phyloP scores from a whole-genome alignment of 768 basidiomycete species.

The Coprinopsis sp. region DNA sequence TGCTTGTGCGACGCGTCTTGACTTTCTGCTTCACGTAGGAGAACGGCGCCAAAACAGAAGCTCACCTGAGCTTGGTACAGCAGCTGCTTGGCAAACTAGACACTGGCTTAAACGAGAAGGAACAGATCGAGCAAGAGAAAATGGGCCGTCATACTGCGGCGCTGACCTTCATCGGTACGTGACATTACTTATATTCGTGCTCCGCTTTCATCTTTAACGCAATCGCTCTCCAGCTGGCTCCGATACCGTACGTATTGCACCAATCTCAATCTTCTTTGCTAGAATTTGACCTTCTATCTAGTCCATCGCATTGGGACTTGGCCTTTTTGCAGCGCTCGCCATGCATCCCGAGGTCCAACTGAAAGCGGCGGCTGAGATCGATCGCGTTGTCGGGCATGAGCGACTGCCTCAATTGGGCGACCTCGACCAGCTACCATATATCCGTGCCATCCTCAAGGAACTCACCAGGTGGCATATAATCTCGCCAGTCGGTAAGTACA shows the following conservation, averaged over 20 bases:
- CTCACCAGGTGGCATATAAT: constrained; percentile 13
- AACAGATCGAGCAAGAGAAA: constrained; percentile 13
- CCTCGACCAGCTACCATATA: constrained; percentile 15
- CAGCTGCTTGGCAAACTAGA: not conserved
- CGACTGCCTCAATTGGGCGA: constrained; percentile 20
- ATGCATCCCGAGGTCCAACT: constrained; percentile 15
- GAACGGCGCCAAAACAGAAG: not conserved
- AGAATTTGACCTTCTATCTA: not conserved
- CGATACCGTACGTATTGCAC: constrained; percentile 1
- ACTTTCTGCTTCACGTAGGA: not conserved
- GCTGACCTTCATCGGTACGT: constrained; percentile 15
- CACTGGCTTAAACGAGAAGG: too few relatives aligned
- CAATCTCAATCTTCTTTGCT: not conserved
- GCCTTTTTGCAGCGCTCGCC: constrained; percentile 12
- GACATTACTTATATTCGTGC: too few relatives aligned
- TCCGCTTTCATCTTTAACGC: too few relatives aligned
- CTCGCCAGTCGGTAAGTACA: constrained; percentile 8
- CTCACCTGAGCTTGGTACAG: too few relatives aligned
- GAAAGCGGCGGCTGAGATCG: constrained; percentile 22
- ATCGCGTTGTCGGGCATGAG: constrained; percentile 15
- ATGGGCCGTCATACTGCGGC: constrained; percentile 13
- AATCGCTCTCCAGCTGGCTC: constrained; percentile 3
- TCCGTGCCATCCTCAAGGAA: constrained; percentile 21
- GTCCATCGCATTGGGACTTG: not conserved
- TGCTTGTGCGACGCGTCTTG: too few relatives aligned